Evolutionary conservation across 1,284 basidiomycete species (phyloP).

Genomic region (Irpex lacteus): DNA sequence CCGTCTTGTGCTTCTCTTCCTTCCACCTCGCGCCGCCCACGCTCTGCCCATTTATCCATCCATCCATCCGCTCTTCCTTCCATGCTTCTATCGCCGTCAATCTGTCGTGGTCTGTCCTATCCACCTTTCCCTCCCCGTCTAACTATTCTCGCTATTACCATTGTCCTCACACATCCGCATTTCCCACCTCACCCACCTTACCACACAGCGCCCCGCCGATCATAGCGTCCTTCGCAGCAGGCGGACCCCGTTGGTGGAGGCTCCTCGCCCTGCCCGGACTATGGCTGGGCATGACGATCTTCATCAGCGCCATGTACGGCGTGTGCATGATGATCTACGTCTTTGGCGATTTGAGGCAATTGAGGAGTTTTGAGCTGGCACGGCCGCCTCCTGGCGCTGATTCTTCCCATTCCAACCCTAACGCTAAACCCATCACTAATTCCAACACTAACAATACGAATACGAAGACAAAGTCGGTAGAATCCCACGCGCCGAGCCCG

Average conservation of each 20-base stretch:
- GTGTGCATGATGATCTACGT: slow-evolving; percentile 70
- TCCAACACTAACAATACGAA: not conserved
- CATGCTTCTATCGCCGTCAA: not conserved
- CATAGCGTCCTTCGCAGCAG: slow-evolving; percentile 42
- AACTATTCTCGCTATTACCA: not conserved
- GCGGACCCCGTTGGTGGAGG: slow-evolving; percentile 50
- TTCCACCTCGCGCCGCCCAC: not conserved
- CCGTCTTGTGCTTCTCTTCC: not conserved
- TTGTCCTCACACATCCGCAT: not conserved
- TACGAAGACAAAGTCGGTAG: not conserved
- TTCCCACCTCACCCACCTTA: not conserved
- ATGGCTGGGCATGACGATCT: slow-evolving; percentile 64
- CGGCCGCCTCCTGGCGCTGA: slow-evolving; percentile 52
- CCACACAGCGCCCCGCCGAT: slow-evolving; percentile 49
- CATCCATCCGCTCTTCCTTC: not conserved
- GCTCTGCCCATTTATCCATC: not conserved
- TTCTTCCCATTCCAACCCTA: slow-evolving; percentile 37
- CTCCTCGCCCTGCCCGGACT: slow-evolving; percentile 63
- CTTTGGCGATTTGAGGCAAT: slow-evolving; percentile 77
- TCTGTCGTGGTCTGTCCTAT: too few species aligned
- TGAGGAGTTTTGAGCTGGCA: slow-evolving; percentile 72
- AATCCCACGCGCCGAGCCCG: too few species aligned
- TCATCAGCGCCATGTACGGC: slow-evolving; percentile 65
- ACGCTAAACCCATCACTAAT: not conserved
- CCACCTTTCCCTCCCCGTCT: not conserved